These are phyloP conservation scores for Ocimum tenuiflorum DNA, from an alignment of 257 asterid species.

Conservation along the genomic window DNA sequence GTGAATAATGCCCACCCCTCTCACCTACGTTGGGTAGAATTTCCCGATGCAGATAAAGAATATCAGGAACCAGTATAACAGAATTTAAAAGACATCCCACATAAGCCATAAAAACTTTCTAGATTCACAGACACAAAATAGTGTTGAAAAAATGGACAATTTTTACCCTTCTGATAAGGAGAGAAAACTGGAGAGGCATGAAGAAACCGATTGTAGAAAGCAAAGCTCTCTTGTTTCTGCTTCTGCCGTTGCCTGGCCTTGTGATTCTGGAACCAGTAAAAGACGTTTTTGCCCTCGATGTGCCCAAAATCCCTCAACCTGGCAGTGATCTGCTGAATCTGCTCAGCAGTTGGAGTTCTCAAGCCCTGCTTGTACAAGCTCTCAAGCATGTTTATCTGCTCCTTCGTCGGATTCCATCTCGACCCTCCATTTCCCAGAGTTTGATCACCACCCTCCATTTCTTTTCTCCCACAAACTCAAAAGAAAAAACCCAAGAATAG, in stretches of 20 bases:
- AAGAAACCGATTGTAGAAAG: slow-evolving; percentile 40
- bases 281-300: slow-evolving; percentile 82
- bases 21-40: too few relatives aligned
- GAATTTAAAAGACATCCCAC: slow-evolving; percentile 15
- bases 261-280: slow-evolving; percentile 90
- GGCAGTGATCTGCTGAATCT: slow-evolving; percentile 62
- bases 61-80: background rate
- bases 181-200: slow-evolving; percentile 30
- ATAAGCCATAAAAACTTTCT: background rate
- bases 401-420: slow-evolving; percentile 36
- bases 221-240: slow-evolving; percentile 48
- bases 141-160: background rate
- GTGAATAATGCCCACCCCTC: too few relatives aligned
- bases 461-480: too few relatives aligned
- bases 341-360: slow-evolving; percentile 76
- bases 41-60: too few relatives aligned
- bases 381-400: slow-evolving; percentile 77
- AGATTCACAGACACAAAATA: background rate
- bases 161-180: slow-evolving; percentile 40
- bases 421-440: slow-evolving; percentile 1
- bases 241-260: slow-evolving; percentile 93
- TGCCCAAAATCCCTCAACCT: slow-evolving; percentile 59
- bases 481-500: too few relatives aligned
- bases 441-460: slow-evolving; percentile 38
- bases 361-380: slow-evolving; percentile 59